Evolutionary conservation across 225 moss, liverwort and hornwort genomes (phyloP), one percentile per base, ranked within the genome.

Genomic region (Physcomitrium patens): DNA sequence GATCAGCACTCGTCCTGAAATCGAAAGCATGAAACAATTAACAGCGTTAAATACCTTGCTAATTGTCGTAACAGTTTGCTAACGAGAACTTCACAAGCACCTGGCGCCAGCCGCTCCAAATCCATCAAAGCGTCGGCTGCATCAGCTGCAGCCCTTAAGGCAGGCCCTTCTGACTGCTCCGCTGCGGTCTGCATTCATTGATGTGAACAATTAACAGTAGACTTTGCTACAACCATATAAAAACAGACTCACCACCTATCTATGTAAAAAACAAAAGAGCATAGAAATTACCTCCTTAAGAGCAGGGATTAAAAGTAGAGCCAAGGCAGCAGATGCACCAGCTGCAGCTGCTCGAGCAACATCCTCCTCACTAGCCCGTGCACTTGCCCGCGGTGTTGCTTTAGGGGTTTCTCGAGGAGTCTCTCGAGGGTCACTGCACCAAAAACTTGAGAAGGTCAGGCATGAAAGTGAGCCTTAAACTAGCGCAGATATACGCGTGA

Each of bases 81-180:
- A 18, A 97, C 78, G 55, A 97, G 92, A 24, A 92, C 96, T 86
- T 97, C 96, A 86, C 96, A 94, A 75, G 94, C 94, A 85, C 96
- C 94, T 55, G 96, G 94, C 31, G 94, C 96, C 85, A 97, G 83
- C 63, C 94, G 96, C 87, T 97, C 96, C 79, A 97, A 84, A 79
- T 97, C 96, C 92, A 97, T 97, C 81, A 97, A 86, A 5, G 94
- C 88, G 79, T 97, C 96, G 64, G 96, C 96, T 31, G 94, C 94
- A 90, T 97, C 96, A 58, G 96, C 94, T 75, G 96, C 96, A 72
- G 94, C 92, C 75, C 96, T 87, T 51, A 94, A 91, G 57, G 96
- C 96, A 85, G 94, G 92, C 66, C 94, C 91, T 81, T 97, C 96
- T 37, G 92, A 93, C 60, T 97, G 96, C 83, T 97, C 96, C 60